Conservation (phyloP, 2,329 filamentous ascomycete species). For the Clathrospora elynae region DNA sequence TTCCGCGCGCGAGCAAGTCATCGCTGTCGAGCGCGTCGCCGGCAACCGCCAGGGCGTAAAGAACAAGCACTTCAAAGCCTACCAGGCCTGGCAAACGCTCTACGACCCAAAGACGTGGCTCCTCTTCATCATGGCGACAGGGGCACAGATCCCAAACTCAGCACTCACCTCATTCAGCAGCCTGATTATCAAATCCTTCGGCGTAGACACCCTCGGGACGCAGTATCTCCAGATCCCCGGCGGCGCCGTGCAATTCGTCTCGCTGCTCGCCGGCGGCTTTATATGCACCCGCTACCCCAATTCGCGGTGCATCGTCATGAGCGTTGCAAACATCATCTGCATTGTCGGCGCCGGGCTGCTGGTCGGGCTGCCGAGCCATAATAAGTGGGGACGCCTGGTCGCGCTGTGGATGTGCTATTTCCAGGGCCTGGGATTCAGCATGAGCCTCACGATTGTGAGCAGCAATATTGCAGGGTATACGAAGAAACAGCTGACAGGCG, state of each 20-base stretch:
- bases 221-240: slow-evolving; percentile 66
- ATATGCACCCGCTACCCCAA: slow-evolving; percentile 24
- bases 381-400: slow-evolving; percentile 38
- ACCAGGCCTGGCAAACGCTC: slow-evolving; percentile 54
- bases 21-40: slow-evolving; percentile 50
- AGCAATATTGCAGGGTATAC: slow-evolving; percentile 51
- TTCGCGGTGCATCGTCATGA: slow-evolving; percentile 33
- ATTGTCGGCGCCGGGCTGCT: slow-evolving; percentile 29
- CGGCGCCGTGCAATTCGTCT: slow-evolving; percentile 52
- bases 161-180: slow-evolving; percentile 60
- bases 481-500: slow-evolving; percentile 62
- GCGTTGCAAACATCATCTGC: slow-evolving; percentile 42
- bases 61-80: slow-evolving; percentile 54
- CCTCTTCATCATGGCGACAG: slow-evolving; percentile 49
- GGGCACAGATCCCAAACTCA: slow-evolving; percentile 62
- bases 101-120: slow-evolving; percentile 50
- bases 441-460: slow-evolving; percentile 42
- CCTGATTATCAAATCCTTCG: slow-evolving; percentile 65
- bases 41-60: slow-evolving; percentile 58
- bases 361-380: slow-evolving; percentile 20
- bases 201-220: slow-evolving; percentile 89
- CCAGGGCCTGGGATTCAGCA: slow-evolving; percentile 50
- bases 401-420: slow-evolving; percentile 49
- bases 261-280: slow-evolving; percentile 44
- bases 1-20: slow-evolving; percentile 18